Percentiles rank a stretch among this genome's conserved stretches.
Conservation (phyloP, 2,329 filamentous ascomycete genomes). For the Calonectria fujianensis region DNA sequence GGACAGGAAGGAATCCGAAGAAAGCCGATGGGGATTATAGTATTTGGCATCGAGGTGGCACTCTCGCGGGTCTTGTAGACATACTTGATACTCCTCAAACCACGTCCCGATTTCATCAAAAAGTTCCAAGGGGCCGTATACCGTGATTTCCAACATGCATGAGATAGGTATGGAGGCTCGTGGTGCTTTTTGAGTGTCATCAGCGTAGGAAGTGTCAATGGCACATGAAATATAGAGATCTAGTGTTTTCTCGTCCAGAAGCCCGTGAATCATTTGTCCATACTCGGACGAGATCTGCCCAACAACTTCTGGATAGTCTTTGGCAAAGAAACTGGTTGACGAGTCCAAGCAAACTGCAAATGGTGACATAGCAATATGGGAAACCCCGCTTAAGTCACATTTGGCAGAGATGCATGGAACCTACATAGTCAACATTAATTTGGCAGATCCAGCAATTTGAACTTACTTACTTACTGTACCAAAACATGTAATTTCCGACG, state of each 20-base stretch:
- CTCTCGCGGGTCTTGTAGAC: conserved; percentile 18
- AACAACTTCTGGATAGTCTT: not conserved
- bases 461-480: conserved; percentile 40
- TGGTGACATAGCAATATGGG: rapidly evolving
- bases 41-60: not conserved
- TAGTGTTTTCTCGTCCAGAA: conserved; percentile 40
- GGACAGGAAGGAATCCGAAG: not conserved
- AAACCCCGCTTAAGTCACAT: not conserved
- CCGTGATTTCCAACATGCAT: conserved; percentile 47
- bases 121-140: conserved; percentile 56
- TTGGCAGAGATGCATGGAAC: conserved; percentile 28
- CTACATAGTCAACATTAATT: conserved; percentile 17
- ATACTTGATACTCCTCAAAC: conserved; percentile 16
- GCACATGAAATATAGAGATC: conserved; percentile 26
- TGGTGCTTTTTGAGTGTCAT: not conserved
- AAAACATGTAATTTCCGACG: conserved; percentile 35
- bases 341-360: conserved; percentile 31
- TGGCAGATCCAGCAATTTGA: not conserved
- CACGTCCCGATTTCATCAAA: conserved; percentile 19
- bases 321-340: conserved; percentile 21
- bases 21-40: conserved; percentile 24
- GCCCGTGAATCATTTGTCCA: conserved; percentile 42
- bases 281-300: conserved; percentile 29
- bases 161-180: not conserved
- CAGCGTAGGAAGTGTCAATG: not conserved